Percentiles rank a stretch among this genome's conserved stretches.
Evolutionary conservation across 108 stramenopile genomes (phyloP).

Genomic region (Stephanodiscus triporus): DNA sequence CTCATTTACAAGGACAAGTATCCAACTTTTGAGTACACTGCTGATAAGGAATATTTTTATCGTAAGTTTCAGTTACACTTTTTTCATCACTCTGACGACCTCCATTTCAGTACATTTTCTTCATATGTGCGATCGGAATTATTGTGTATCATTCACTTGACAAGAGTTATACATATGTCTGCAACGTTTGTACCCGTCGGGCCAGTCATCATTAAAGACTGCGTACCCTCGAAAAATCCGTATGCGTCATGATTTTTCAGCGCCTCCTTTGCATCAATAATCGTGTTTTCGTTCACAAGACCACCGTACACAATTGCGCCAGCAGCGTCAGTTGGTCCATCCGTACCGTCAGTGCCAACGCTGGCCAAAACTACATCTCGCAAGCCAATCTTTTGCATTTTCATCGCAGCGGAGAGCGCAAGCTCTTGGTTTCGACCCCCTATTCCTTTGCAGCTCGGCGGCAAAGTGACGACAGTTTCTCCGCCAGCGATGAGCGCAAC

Average conservation of each 20-base stretch:
- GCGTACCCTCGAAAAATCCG: conserved; percentile 50
- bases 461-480: conserved; percentile 86
- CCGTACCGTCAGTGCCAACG: conserved; percentile 88
- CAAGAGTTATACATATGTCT: conserved; percentile 77
- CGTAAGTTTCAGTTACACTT: no score
- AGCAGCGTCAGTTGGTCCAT: conserved; percentile 91
- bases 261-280: conserved; percentile 54
- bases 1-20: background rate
- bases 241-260: conserved; percentile 75
- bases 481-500: conserved; percentile 83
- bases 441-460: conserved; percentile 58
- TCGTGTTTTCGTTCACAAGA: conserved; percentile 41
- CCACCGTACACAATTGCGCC: conserved; percentile 84
- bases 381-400: conserved; percentile 56
- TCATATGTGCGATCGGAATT: no score
- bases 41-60: no score
- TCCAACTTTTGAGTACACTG: no score
- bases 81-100: no score
- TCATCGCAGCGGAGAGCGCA: conserved; percentile 69
- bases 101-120: no score
- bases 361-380: conserved; percentile 75
- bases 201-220: conserved; percentile 69
- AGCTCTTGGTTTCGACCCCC: conserved; percentile 93
- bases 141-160: no score
- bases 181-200: conserved; percentile 90